Conservation (phyloP, 805 yeast species). For the Pichia nakasei region DNA sequence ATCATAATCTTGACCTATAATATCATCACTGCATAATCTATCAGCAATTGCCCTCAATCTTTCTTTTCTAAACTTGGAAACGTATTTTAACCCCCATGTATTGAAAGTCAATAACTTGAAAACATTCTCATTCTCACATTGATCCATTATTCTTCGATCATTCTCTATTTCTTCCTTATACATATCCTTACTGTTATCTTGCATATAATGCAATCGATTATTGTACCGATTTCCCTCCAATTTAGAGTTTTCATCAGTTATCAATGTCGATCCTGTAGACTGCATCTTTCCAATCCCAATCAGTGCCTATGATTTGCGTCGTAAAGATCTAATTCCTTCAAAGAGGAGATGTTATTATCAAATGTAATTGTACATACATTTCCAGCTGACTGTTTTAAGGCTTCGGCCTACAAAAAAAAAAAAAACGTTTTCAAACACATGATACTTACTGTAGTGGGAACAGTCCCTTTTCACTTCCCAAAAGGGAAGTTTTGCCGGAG, state of each 20-base stretch:
- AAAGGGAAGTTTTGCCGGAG: too few species aligned
- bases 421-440: too few species aligned
- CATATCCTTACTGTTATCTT: conserved; percentile 1
- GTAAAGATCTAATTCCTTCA: too few species aligned
- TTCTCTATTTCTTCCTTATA: not conserved
- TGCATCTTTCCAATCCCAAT: not conserved
- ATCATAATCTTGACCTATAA: conserved; percentile 47
- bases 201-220: not conserved
- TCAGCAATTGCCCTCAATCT: conserved; percentile 71
- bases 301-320: too few species aligned
- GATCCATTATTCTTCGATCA: not conserved
- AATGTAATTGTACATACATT: too few species aligned
- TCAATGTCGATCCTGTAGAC: not conserved
- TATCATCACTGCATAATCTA: conserved; percentile 32
- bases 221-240: not conserved
- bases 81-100: conserved; percentile 84
- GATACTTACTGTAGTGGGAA: too few species aligned
- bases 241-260: not conserved
- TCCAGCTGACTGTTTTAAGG: too few species aligned
- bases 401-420: too few species aligned
- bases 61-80: conserved; percentile 59
- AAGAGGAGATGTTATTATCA: too few species aligned
- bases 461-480: too few species aligned
- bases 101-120: conserved; percentile 59
- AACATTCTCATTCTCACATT: conserved; percentile 4